Conservation (phyloP, 1,139 yeast species). For the Diutina rugosa region DNA sequence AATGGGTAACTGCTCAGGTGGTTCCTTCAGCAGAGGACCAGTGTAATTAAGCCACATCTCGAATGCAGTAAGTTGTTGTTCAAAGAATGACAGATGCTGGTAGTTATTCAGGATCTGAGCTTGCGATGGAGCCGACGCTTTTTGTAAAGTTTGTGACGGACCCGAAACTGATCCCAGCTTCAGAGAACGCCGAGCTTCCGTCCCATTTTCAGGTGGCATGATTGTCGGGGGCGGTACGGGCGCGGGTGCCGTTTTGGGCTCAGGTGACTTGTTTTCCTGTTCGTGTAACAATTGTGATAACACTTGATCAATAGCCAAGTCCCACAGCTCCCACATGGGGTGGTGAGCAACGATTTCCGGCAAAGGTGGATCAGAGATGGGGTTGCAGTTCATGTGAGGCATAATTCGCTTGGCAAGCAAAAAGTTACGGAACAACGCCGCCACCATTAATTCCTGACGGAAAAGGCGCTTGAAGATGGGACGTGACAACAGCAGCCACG, state of each 20-base stretch:
- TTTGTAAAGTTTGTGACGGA: background rate
- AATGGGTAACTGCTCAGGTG: slow-evolving; percentile 93
- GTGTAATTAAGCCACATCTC: slow-evolving; percentile 87
- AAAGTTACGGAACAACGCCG: slow-evolving; percentile 88
- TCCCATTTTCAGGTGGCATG: background rate
- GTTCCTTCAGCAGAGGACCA: slow-evolving; percentile 69
- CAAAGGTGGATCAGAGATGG: slow-evolving; percentile 84
- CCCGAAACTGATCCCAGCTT: background rate
- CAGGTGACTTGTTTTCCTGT: slow-evolving; percentile 4
- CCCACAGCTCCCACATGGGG: slow-evolving; percentile 99
- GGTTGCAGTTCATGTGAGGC: slow-evolving; percentile 92
- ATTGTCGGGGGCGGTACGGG: background rate
- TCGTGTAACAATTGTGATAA: slow-evolving; percentile 50
- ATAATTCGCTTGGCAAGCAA: slow-evolving; percentile 83
- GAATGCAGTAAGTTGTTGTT: slow-evolving; percentile 91
- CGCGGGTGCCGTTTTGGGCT: background rate
- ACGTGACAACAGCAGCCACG: slow-evolving; percentile 88
- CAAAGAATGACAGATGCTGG: slow-evolving; percentile 88
- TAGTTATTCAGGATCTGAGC: slow-evolving; percentile 23
- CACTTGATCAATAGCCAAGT: slow-evolving; percentile 90
- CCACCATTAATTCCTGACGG: slow-evolving; percentile 93
- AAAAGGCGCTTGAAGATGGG: slow-evolving; percentile 82
- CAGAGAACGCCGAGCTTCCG: background rate
- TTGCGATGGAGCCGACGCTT: background rate
- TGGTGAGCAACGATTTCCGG: slow-evolving; percentile 76